phyloP scores from a whole-genome alignment of 2,329 filamentous ascomycete species.

The Aspergillus udagawae region DNA sequence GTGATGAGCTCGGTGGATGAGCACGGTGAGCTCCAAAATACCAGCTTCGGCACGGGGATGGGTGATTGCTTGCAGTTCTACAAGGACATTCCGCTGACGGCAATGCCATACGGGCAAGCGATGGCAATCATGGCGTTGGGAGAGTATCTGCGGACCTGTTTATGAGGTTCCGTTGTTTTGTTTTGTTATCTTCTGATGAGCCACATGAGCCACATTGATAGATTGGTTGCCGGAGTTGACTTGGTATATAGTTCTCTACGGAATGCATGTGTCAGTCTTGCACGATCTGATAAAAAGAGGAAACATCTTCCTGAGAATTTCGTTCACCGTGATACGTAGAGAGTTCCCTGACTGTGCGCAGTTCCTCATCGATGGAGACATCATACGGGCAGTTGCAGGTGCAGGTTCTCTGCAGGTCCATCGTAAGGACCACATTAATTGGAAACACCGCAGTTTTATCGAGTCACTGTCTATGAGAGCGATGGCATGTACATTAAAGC shows the following conservation, averaged over 20 bases:
- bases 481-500: neutral
- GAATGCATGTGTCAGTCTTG: neutral
- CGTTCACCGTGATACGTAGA: neutral
- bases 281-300: neutral
- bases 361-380: neutral
- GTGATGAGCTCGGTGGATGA: constrained; percentile 63
- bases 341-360: neutral
- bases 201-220: neutral
- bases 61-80: constrained; percentile 70
- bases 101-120: constrained; percentile 80
- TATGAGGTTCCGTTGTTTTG: constrained; percentile 29
- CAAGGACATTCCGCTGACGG: constrained; percentile 69
- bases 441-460: too few species aligned
- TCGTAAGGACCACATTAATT: too few species aligned
- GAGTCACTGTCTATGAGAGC: neutral
- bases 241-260: neutral
- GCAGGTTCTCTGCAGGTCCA: neutral
- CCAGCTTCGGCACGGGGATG: constrained; percentile 77
- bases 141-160: constrained; percentile 64
- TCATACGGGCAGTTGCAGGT: neutral
- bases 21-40: constrained; percentile 67
- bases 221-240: neutral
- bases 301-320: too few species aligned
- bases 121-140: constrained; percentile 81
- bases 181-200: neutral